These are phyloP conservation scores for Trichoderma polysporum DNA, from an alignment of 2,329 filamentous ascomycete genomes.

Conservation along the genomic window DNA sequence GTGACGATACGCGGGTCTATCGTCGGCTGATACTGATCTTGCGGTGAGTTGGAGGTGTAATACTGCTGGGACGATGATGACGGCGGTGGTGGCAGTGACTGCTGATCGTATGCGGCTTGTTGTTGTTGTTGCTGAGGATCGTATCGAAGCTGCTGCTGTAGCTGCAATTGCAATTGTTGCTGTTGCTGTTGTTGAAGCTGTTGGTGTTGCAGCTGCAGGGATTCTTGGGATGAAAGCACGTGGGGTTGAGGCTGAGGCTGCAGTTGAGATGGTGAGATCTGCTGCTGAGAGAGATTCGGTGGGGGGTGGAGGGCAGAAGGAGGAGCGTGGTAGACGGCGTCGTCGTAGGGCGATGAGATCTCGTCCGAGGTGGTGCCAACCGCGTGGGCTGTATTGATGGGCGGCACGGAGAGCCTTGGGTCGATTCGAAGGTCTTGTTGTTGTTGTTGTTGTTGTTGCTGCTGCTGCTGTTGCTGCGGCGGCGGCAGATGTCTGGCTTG, in stretches of 20 bases:
- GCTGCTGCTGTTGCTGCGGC: background rate
- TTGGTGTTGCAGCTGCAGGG: slow-evolving; percentile 38
- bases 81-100: slow-evolving; percentile 26
- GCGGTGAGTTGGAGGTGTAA: slow-evolving; percentile 22
- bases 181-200: slow-evolving; percentile 33
- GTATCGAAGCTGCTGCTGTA: slow-evolving; percentile 29
- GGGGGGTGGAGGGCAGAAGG: slow-evolving; percentile 29
- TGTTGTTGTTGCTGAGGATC: slow-evolving; percentile 26
- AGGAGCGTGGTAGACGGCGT: slow-evolving; percentile 43
- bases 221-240: slow-evolving; percentile 21
- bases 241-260: slow-evolving; percentile 27
- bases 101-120: slow-evolving; percentile 42
- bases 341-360: slow-evolving; percentile 46
- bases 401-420: slow-evolving; percentile 21
- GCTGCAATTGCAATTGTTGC: slow-evolving; percentile 30
- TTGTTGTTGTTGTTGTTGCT: slow-evolving; percentile 29
- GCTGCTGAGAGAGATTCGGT: slow-evolving; percentile 28
- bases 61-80: slow-evolving; percentile 26
- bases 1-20: slow-evolving; percentile 37
- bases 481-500: no score
- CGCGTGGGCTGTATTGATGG: slow-evolving; percentile 47
- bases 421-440: slow-evolving; percentile 41
- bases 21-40: slow-evolving; percentile 37
- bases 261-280: slow-evolving; percentile 25
- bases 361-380: slow-evolving; percentile 44